Conservation (phyloP, 176 grass and related monocot genomes). For the Eremochloa ophiuroides region DNA sequence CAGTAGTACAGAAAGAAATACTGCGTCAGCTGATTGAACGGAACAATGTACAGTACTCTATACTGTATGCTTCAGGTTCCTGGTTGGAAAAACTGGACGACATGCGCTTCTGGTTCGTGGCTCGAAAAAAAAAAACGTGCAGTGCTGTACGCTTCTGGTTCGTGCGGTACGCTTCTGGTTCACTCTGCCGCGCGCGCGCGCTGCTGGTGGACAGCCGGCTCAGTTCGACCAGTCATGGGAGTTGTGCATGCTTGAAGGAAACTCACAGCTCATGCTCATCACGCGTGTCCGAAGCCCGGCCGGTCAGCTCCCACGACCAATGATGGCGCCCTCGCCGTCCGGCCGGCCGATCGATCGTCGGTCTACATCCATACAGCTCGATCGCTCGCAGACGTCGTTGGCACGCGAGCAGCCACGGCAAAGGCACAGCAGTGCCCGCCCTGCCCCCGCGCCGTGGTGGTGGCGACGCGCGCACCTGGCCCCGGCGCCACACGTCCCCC, state of each 20-base stretch:
- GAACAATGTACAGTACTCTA: too few relatives aligned
- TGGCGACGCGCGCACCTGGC: not conserved
- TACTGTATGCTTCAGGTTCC: not conserved
- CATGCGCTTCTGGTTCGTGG: not conserved
- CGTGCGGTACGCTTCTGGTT: not conserved
- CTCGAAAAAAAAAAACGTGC: too few relatives aligned
- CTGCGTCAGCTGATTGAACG: constrained; percentile 4
- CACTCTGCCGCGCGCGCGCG: too few relatives aligned
- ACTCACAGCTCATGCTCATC: not conserved
- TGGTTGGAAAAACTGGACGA: too few relatives aligned
- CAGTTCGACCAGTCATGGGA: not conserved
- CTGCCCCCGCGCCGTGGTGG: not conserved
- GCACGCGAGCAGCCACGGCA: constrained; percentile 24
- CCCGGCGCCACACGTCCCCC: constrained; percentile 3
- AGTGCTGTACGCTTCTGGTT: too few relatives aligned
- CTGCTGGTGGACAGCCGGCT: not conserved
- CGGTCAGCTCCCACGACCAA: not conserved
- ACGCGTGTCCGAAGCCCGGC: not conserved
- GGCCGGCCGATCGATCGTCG: not conserved
- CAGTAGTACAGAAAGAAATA: not conserved
- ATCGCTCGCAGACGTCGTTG: constrained; percentile 5
- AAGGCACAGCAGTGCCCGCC: not conserved
- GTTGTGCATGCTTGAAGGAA: constrained; percentile 10
- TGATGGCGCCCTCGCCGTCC: constrained; percentile 19
- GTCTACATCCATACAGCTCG: not conserved